A percentile compares a stretch with the other conserved stretches of the same genome.
These are phyloP conservation scores for Boletus barrowsii DNA, from an alignment of 768 basidiomycete genomes.

Conservation along the genomic window DNA sequence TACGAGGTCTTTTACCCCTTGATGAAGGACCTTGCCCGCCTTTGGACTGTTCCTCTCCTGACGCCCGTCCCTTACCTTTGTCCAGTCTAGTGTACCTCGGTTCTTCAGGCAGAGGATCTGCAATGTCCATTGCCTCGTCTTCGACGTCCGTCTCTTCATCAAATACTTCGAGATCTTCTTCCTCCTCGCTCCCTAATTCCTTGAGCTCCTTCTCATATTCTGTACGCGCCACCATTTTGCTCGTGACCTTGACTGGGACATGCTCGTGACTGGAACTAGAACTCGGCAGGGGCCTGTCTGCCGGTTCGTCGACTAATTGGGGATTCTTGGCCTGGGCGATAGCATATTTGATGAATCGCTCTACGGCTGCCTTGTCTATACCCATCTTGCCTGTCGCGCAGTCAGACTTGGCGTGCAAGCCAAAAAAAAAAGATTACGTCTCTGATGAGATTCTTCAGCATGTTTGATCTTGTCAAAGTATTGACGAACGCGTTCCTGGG, in stretches of 20 bases:
- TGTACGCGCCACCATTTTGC: slow-evolving; percentile 70
- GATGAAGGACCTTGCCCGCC: slow-evolving; percentile 12
- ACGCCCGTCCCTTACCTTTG: slow-evolving; percentile 40
- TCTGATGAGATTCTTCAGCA: slow-evolving; percentile 65
- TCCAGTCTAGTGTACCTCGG: slow-evolving; percentile 4
- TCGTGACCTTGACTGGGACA: slow-evolving; percentile 57
- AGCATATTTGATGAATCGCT: slow-evolving; percentile 81
- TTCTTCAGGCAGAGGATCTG: slow-evolving; percentile 2
- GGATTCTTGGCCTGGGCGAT: slow-evolving; percentile 57
- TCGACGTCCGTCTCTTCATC: slow-evolving; percentile 22
- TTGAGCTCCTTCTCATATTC: slow-evolving; percentile 58
- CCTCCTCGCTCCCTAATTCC: slow-evolving; percentile 42
- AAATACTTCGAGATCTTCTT: slow-evolving; percentile 38
- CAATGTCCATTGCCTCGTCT: slow-evolving; percentile 6
- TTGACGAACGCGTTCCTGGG: slow-evolving; percentile 67
- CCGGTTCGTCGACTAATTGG: slow-evolving; percentile 32
- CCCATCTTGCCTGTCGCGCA: slow-evolving; percentile 35
- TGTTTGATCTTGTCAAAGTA: slow-evolving; percentile 83
- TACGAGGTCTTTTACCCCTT: slow-evolving; percentile 49
- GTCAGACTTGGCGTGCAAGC: background rate
- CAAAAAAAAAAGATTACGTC: slow-evolving; percentile 24
- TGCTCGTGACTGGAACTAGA: slow-evolving; percentile 20
- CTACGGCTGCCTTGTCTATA: slow-evolving; percentile 79
- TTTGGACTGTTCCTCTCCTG: slow-evolving; percentile 19
- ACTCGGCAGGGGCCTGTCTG: slow-evolving; percentile 7